These are phyloP conservation scores for Massariosphaeria phaeospora DNA, from an alignment of 495 filamentous ascomycete genomes.

Conservation along the genomic window DNA sequence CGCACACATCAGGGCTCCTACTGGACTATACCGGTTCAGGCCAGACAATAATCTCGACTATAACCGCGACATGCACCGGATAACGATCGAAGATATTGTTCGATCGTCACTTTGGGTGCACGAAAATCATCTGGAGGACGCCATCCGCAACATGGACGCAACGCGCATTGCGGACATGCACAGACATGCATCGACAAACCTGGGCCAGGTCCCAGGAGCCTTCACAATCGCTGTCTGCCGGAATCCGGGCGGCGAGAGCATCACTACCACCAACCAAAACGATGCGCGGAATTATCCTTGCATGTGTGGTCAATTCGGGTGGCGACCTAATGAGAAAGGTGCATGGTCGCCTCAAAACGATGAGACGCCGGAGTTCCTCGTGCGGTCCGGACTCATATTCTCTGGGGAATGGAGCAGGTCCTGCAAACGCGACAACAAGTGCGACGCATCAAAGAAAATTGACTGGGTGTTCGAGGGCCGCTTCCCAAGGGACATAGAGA, in stretches of 20 bases:
- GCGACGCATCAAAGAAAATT: no score
- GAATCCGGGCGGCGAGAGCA: slow-evolving; percentile 9
- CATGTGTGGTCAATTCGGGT: slow-evolving; percentile 14
- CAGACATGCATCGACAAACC: not conserved
- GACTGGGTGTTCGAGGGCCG: no score
- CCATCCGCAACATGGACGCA: not conserved
- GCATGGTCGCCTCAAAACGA: not conserved
- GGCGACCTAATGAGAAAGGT: no score
- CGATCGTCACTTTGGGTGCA: slow-evolving; percentile 2
- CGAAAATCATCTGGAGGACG: not conserved
- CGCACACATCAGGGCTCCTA: not conserved
- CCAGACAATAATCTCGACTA: no score
- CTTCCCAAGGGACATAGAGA: no score
- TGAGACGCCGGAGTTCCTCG: not conserved
- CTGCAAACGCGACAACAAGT: no score
- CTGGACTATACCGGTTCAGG: not conserved
- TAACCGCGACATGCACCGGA: not conserved
- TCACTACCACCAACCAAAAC: not conserved
- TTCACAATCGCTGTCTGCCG: slow-evolving; percentile 4
- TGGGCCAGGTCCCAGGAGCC: not conserved
- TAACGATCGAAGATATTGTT: not conserved
- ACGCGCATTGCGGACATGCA: not conserved
- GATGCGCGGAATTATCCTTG: slow-evolving; percentile 19
- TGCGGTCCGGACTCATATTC: not conserved
- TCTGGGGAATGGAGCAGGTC: no score